Evolutionary conservation across 2,329 filamentous ascomycete species (phyloP).

Genomic region (Truncatella angustata): DNA sequence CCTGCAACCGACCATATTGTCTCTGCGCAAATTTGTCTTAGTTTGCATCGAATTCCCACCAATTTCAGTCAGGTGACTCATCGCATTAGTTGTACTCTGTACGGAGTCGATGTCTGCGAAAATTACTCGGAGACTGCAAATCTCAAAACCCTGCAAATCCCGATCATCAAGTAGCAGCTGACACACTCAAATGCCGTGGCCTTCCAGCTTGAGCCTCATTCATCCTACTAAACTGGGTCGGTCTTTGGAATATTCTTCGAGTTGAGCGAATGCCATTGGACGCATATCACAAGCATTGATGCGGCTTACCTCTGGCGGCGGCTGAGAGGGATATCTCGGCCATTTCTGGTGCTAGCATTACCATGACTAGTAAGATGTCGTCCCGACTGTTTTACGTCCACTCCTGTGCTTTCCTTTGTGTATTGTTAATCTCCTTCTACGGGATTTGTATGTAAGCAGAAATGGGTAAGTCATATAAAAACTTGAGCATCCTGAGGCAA

Average conservation of each 20-base stretch:
- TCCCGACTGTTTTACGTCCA: slow-evolving; percentile 4
- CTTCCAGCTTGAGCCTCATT: slow-evolving; percentile 4
- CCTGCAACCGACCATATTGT: neutral
- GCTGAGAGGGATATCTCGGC: neutral
- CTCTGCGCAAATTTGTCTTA: neutral
- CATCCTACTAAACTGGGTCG: neutral
- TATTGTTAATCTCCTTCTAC: neutral
- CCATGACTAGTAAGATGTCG: neutral
- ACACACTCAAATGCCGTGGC: neutral
- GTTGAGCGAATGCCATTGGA: neutral
- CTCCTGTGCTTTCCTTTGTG: neutral
- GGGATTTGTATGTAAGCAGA: neutral
- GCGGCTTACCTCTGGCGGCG: neutral
- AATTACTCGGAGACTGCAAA: neutral
- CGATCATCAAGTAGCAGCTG: slow-evolving; percentile 1
- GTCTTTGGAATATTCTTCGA: neutral
- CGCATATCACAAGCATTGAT: neutral
- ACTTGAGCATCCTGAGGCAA: too few species aligned
- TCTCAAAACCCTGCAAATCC: slow-evolving; percentile 1
- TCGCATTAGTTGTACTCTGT: neutral
- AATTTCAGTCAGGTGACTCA: neutral
- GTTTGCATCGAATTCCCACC: too few species aligned
- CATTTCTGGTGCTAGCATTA: neutral
- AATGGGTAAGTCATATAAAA: neutral
- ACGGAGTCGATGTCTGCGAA: neutral